A percentile compares a stretch with the other conserved stretches of the same genome.
Conservation (phyloP, 1,284 basidiomycete genomes). For the Leccinum colubrinum region DNA sequence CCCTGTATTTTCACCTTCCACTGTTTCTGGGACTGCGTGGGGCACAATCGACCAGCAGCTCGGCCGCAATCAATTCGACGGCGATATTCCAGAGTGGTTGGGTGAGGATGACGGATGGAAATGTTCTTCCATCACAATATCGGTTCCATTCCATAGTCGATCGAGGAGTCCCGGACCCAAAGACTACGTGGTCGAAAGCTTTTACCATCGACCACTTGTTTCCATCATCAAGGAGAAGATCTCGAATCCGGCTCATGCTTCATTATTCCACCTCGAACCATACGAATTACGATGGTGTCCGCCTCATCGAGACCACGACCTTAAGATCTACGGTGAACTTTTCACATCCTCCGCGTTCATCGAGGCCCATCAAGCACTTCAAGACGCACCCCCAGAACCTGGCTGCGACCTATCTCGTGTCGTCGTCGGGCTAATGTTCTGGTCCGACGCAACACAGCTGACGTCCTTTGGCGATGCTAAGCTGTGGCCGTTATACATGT, state of each 20-base stretch:
- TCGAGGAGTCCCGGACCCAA: not conserved
- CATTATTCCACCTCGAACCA: not conserved
- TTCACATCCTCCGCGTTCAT: not conserved
- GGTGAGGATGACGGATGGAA: not conserved
- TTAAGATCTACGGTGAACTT: not conserved
- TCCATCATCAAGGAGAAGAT: not conserved
- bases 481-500: not conserved
- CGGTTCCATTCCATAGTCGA: not conserved
- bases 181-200: not conserved
- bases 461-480: not conserved
- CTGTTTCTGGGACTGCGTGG: not conserved
- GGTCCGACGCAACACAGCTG: not conserved
- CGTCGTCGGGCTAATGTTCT: not conserved
- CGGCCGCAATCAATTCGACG: not conserved
- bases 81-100: not conserved
- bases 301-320: not conserved
- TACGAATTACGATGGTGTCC: not conserved
- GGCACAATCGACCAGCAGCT: not conserved
- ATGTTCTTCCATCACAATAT: not conserved
- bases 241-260: not conserved
- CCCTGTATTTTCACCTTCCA: not conserved
- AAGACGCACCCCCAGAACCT: not conserved
- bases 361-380: not conserved
- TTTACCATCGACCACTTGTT: not conserved
- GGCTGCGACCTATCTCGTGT: not conserved